Conservation (phyloP, 169 alveolate species). For the Eimeria maxima region DNA sequence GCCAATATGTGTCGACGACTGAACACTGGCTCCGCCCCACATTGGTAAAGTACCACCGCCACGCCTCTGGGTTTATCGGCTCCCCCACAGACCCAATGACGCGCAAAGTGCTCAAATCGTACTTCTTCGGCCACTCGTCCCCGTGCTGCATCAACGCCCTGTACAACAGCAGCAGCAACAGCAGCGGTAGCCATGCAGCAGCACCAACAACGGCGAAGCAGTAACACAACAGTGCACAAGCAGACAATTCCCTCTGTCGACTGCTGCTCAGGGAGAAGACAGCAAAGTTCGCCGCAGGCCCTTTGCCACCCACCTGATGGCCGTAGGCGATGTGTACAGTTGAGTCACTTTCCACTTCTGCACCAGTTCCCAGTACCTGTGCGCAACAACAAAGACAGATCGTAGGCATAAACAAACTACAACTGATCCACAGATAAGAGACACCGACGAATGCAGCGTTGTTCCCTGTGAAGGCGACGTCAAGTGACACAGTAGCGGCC, state of each 20-base stretch:
- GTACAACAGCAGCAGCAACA: too few species aligned
- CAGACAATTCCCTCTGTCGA: too few species aligned
- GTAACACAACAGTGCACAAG: background rate
- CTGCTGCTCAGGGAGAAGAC: slow-evolving; percentile 48
- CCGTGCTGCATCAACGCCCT: slow-evolving; percentile 70
- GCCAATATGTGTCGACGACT: slow-evolving; percentile 98
- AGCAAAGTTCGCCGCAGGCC: too few species aligned
- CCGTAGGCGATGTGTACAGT: slow-evolving; percentile 99
- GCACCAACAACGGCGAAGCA: background rate
- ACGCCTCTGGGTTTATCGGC: slow-evolving; percentile 97
- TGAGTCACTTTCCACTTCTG: slow-evolving; percentile 95
- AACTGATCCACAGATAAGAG: background rate
- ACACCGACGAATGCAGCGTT: too few species aligned
- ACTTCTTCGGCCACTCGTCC: slow-evolving; percentile 82
- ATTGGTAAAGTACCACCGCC: slow-evolving; percentile 95
- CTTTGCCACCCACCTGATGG: slow-evolving; percentile 96
- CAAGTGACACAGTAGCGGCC: too few species aligned
- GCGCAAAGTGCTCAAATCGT: slow-evolving; percentile 81
- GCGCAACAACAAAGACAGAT: background rate
- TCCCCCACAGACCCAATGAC: slow-evolving; percentile 93
- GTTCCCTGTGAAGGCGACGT: too few species aligned
- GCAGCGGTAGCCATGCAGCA: background rate
- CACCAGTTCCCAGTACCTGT: slow-evolving; percentile 90
- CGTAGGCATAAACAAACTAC: too few species aligned
- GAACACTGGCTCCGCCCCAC: slow-evolving; percentile 87